Evolutionary conservation across 1,139 yeast species (phyloP), one percentile per base, ranked within the genome.

Genomic region (Blastobotrys apis): DNA sequence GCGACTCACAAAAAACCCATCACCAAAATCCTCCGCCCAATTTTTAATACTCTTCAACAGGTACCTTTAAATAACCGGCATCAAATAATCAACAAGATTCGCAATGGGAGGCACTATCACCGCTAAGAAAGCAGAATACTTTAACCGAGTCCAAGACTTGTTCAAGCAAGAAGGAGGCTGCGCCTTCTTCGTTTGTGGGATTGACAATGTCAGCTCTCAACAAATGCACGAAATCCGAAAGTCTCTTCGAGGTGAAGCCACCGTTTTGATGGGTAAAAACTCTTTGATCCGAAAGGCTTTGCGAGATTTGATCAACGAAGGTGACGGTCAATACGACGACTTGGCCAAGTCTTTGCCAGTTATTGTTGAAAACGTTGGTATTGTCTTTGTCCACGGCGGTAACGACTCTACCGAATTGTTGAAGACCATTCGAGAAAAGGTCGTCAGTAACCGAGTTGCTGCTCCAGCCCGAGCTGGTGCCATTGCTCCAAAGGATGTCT

Each of bases 381-480:
- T 92, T 84, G 84, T 92, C 61, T 92, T 92, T 96, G 92, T 98
- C 78, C 92, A 92, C 83, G 74, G 72, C 63, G 95, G 94, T 75
- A 26, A 32, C 33, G 43, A 39, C 26, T 90, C 98, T 77, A 92
- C 92, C 83, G 73, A 72, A 63, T 95, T 94, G 75, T 82, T 92
- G 73, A 84, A 86, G 80, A 72, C 78, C 64, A 77, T 90, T 75
- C 94, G 96, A 80, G 96, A 88, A 60, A 77, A 75, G 56, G 77
- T 92, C 65, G 68, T 84, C 62, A 72, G 85, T 66, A 92, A 94
- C 87, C 92, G 84, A 75, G 97, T 92, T 71, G 96, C 97, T 69
- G 99, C 99, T 67, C 99, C 99, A 74, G 99, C 99, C 67, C 90
- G 90, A 78, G 94, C 98, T 61, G 98, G 98, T 88, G 98, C 97